Conservation (phyloP, 768 basidiomycete genomes). For the Mycena sanguinolenta region DNA sequence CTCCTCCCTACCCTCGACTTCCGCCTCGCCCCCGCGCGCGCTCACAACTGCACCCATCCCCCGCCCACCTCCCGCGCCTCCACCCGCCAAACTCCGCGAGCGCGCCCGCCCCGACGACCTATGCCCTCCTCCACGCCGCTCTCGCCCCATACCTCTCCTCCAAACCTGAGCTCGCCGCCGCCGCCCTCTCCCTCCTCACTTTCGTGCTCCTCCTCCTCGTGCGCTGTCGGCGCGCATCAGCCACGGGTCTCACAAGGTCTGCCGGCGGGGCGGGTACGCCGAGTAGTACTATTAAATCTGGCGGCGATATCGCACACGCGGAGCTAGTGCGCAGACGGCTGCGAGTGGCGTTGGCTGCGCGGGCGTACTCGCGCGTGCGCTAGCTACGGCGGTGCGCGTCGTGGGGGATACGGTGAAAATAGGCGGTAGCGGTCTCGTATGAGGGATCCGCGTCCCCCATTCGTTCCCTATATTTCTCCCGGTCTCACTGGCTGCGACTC, state of each 20-base stretch:
- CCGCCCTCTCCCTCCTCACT: slow-evolving; percentile 53
- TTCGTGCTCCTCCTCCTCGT: slow-evolving; percentile 62
- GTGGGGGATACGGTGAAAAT: slow-evolving; percentile 79
- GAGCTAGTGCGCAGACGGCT: slow-evolving; percentile 69
- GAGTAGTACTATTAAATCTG: neutral
- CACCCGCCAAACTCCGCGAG: slow-evolving; percentile 34
- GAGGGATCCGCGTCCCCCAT: slow-evolving; percentile 30
- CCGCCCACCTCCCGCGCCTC: slow-evolving; percentile 26
- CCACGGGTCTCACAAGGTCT: neutral
- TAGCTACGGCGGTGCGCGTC: slow-evolving; percentile 65
- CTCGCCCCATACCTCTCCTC: slow-evolving; percentile 61
- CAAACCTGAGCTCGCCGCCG: slow-evolving; percentile 57
- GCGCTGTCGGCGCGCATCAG: slow-evolving; percentile 47
- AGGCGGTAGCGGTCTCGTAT: slow-evolving; percentile 85
- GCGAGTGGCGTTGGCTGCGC: slow-evolving; percentile 48
- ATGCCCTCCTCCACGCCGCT: slow-evolving; percentile 63
- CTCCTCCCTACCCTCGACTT: slow-evolving; percentile 44
- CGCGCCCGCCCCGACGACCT: slow-evolving; percentile 41
- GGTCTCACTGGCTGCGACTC: too few species aligned
- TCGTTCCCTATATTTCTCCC: too few species aligned
- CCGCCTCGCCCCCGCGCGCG: slow-evolving; percentile 18
- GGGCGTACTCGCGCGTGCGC: slow-evolving; percentile 55
- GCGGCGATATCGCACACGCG: slow-evolving; percentile 45
- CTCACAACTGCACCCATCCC: slow-evolving; percentile 29
- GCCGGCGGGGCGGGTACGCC: neutral